These are phyloP conservation scores for Mangifera indica DNA, from an alignment of 345 rosid species.

Conservation along the genomic window DNA sequence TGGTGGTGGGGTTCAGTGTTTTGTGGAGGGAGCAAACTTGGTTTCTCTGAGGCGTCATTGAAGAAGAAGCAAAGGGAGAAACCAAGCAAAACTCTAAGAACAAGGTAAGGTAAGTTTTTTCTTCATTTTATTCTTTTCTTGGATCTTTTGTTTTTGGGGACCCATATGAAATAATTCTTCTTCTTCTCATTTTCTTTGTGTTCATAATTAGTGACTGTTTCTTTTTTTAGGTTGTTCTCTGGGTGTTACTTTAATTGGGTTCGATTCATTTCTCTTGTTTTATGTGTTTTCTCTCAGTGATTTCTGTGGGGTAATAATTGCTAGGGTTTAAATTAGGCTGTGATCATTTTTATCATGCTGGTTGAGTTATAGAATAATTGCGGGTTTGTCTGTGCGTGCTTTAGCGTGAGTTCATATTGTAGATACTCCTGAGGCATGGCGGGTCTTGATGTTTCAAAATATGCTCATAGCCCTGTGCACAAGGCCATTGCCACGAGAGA, in stretches of 20 bases:
- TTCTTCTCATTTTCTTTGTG: constrained; percentile 29
- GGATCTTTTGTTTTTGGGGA: constrained; percentile 34
- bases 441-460: constrained; percentile 74
- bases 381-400: constrained; percentile 23
- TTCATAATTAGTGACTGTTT: constrained; percentile 19
- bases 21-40: constrained; percentile 32
- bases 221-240: constrained; percentile 16
- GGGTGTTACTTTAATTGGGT: constrained; percentile 28
- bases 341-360: constrained; percentile 5
- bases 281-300: constrained; percentile 5
- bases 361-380: constrained; percentile 32
- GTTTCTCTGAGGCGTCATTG: constrained; percentile 13
- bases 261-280: constrained; percentile 14
- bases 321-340: constrained; percentile 18
- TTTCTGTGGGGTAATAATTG: constrained; percentile 16
- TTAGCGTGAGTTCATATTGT: constrained; percentile 22
- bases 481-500: constrained; percentile 70
- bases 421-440: constrained; percentile 59
- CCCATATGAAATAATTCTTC: constrained; percentile 25
- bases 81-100: constrained; percentile 24
- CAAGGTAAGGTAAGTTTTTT: constrained; percentile 28
- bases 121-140: constrained; percentile 15
- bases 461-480: constrained; percentile 80
- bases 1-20: constrained; percentile 28
- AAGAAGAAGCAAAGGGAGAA: constrained; percentile 23